Evolutionary conservation across 1,139 yeast genomes (phyloP).

Genomic region (Taiozyma sp.): DNA sequence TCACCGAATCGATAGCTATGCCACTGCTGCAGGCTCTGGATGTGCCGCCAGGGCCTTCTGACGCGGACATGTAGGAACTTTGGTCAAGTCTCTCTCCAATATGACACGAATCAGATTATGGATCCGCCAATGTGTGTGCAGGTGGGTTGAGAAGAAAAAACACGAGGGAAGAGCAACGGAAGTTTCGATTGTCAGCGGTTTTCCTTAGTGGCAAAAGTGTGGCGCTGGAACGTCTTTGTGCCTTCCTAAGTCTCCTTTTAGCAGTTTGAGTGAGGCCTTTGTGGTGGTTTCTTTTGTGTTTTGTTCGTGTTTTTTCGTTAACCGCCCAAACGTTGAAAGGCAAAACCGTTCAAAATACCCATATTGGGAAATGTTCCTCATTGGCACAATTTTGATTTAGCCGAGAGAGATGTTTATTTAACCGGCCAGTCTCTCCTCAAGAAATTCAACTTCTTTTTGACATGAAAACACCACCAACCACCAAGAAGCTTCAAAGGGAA

Average conservation of each 20-base stretch:
- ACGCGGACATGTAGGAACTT: not conserved
- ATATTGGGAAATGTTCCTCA: not conserved
- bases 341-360: not conserved
- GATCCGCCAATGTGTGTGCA: not conserved
- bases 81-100: not conserved
- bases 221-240: not conserved
- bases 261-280: not conserved
- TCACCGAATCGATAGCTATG: conserved; percentile 63
- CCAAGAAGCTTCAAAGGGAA: not conserved
- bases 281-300: not conserved
- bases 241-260: not conserved
- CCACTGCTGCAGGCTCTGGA: not conserved
- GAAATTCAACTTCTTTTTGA: not conserved
- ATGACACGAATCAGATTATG: not conserved
- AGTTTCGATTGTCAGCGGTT: not conserved
- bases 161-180: not conserved
- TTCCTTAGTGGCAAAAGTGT: not conserved
- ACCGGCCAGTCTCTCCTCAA: not conserved
- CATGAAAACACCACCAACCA: not conserved
- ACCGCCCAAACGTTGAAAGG: not conserved
- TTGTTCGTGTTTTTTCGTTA: not conserved
- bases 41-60: not conserved
- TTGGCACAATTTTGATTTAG: not conserved
- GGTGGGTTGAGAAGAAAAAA: not conserved
- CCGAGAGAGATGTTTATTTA: not conserved